Percentiles rank a stretch among this genome's conserved stretches.
Conservation (phyloP, 495 filamentous ascomycete species). For the Lepraria neglecta region DNA sequence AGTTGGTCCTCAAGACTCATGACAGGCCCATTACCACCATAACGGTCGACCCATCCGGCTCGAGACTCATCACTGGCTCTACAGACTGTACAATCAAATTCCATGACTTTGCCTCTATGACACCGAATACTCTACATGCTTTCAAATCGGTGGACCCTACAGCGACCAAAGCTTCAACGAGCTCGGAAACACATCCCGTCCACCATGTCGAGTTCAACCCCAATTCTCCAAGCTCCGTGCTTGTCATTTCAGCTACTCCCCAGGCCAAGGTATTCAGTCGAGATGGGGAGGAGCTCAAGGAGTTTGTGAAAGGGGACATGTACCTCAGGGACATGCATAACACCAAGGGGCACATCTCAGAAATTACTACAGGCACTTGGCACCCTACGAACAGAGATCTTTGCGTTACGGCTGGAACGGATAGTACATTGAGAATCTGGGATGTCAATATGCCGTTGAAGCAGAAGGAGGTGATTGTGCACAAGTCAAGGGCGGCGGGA, state of each 20-base stretch:
- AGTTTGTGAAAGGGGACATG: slow-evolving; percentile 97
- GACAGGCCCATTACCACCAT: slow-evolving; percentile 79
- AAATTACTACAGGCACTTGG: slow-evolving; percentile 82
- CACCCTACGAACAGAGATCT: slow-evolving; percentile 74
- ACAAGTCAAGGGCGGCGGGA: slow-evolving; percentile 81
- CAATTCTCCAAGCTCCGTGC: slow-evolving; percentile 67
- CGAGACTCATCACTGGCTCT: slow-evolving; percentile 78
- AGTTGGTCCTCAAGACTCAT: slow-evolving; percentile 86
- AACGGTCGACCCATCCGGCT: slow-evolving; percentile 77
- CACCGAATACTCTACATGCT: slow-evolving; percentile 81
- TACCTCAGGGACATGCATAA: slow-evolving; percentile 94
- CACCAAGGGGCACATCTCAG: slow-evolving; percentile 91
- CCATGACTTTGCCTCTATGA: slow-evolving; percentile 94
- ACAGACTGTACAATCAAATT: slow-evolving; percentile 87
- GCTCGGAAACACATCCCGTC: slow-evolving; percentile 77
- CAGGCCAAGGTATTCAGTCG: slow-evolving; percentile 85
- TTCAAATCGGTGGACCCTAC: slow-evolving; percentile 91
- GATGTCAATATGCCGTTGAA: slow-evolving; percentile 79
- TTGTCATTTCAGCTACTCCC: slow-evolving; percentile 77
- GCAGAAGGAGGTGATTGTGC: slow-evolving; percentile 89
- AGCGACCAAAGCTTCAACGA: slow-evolving; percentile 62
- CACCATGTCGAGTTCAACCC: slow-evolving; percentile 84
- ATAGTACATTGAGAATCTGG: slow-evolving; percentile 94
- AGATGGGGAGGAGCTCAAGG: slow-evolving; percentile 75
- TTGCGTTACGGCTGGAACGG: slow-evolving; percentile 83